A percentile compares a stretch with the other conserved stretches of the same genome.
These are phyloP conservation scores for Xerocomus minutiporus DNA, from an alignment of 1,284 basidiomycete species.

Conservation along the genomic window DNA sequence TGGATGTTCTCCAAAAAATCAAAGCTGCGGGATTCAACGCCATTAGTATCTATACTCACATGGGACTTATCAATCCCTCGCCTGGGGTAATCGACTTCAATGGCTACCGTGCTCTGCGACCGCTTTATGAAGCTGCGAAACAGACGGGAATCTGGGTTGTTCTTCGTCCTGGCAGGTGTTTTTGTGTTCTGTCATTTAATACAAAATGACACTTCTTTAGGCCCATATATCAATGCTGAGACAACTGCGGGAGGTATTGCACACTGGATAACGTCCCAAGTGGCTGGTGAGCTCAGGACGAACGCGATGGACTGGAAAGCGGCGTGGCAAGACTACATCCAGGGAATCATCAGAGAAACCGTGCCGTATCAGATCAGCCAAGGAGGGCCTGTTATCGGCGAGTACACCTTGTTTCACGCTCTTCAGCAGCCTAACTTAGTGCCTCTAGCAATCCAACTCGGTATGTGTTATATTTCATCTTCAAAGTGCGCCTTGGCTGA, in stretches of 20 bases:
- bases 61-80: constrained; percentile 72
- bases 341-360: constrained; percentile 59
- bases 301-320: constrained; percentile 58
- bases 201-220: constrained; percentile 25
- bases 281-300: constrained; percentile 63
- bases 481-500: background rate
- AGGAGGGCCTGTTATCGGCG: constrained; percentile 73
- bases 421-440: too few relatives aligned
- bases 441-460: constrained; percentile 39
- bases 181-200: background rate
- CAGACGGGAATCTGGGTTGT: constrained; percentile 63
- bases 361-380: constrained; percentile 61
- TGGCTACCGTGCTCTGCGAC: constrained; percentile 65
- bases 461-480: constrained; percentile 36
- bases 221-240: constrained; percentile 73
- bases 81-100: constrained; percentile 71
- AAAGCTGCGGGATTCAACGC: constrained; percentile 80
- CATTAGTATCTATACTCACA: constrained; percentile 69
- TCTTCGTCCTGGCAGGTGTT: constrained; percentile 50
- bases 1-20: constrained; percentile 76
- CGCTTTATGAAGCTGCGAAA: constrained; percentile 60
- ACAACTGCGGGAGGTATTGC: constrained; percentile 77
- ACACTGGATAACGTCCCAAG: constrained; percentile 70
- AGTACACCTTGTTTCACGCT: constrained; percentile 13
- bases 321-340: constrained; percentile 70